Evolutionary conservation across 805 yeast genomes (phyloP), one percentile per base, ranked within the genome.

Genomic region (Hanseniaspora occidentalis): DNA sequence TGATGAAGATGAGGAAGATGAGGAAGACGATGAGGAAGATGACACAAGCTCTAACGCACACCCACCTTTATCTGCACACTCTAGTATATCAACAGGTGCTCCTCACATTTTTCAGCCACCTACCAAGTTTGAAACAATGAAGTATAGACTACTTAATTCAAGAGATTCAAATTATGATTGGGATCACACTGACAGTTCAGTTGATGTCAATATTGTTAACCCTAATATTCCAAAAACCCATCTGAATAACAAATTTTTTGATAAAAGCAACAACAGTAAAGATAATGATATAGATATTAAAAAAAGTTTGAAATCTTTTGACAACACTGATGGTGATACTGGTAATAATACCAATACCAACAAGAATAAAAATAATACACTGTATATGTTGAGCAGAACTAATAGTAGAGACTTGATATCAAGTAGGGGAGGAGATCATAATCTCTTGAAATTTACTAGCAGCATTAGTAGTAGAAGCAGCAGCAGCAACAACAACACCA

Each of bases 341-440:
- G n/a, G 14, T 27, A n/a, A 9, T 8, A n/a, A 6, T 9, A 27
- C 8, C 31, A 13, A n/a, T 27, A 27, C 8, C 31, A n/a, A 27
- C 6, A 27, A 8, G 6, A 27, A n/a, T 27, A 27, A 27, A 9
- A n/a, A 27, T 27, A 27, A 27, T n/a, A 14, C 25, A 23, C 10
- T 23, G 10, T 7, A 23, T 7, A 10, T 23, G 7, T 23, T 37
- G 20, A 35, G 40, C 11, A 39, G 38, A 18, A 18, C 40, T 18
- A 23, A n/a, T 18, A 36, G 38, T 19, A 38, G 38, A 31, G 22
- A 36, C 14, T n/a, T n/a, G n/a, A n/a, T n/a, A n/a, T n/a, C n/a
- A n/a, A n/a, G n/a, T n/a, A n/a, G n/a, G n/a, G n/a, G n/a, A n/a
- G n/a, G n/a, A n/a, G n/a, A n/a, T n/a, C n/a, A n/a, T n/a, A n/a